Base-by-base conservation (phyloP, 2,329 filamentous ascomycete genomes). In the Curvularia sp. region DNA sequence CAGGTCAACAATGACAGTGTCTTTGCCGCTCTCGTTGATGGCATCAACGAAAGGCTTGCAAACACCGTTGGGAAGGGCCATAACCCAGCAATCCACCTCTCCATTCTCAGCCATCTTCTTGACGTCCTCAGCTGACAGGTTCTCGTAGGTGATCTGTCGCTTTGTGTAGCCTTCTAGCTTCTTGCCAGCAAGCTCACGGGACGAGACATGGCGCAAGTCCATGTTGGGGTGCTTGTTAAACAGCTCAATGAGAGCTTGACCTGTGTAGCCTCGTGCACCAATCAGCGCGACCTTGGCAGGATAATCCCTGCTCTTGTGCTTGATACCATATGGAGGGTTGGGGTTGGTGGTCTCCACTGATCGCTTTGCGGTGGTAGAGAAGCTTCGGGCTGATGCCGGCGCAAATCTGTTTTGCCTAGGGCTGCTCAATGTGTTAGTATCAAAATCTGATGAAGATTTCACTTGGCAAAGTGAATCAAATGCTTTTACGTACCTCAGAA, bases 41-140 rank as follows among this genome's bases (percentile, higher is more conserved):
- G 94, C 94, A 64, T 98, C 92, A 9, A 98, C 90, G 68, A 90
- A 99, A 0, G 95, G 93, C 80, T 93, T 91, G 86, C 92, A 97
- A 49, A 97, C 92, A 61, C 92, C 91, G 73, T 98, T 99, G 44
- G 94, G 95, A 30, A 98, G 87, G 35, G 95, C 95, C 91, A 98
- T 95, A 44, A 98, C 91, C 93, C 93, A 98, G 80, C 91, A 95
- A 81, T 98, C 94, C 49, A 98, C 88, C 71, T 93, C 87, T 51
- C 91, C 90, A 31, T 89, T 87, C 75, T 90, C 88, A 62, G 95
- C 91, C 86, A 98, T 92, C 57, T 88, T 85, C 63, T 88, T 87
- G 12, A 97, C 89, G 67, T 98, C 94, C 65, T 98, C 94, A 6
- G 92, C 86, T 55, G 86, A 88, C 44, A 98, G 83, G 76, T 93